Conservation (phyloP, 345 rosid genomes). For the Eucalyptus urophylla region DNA sequence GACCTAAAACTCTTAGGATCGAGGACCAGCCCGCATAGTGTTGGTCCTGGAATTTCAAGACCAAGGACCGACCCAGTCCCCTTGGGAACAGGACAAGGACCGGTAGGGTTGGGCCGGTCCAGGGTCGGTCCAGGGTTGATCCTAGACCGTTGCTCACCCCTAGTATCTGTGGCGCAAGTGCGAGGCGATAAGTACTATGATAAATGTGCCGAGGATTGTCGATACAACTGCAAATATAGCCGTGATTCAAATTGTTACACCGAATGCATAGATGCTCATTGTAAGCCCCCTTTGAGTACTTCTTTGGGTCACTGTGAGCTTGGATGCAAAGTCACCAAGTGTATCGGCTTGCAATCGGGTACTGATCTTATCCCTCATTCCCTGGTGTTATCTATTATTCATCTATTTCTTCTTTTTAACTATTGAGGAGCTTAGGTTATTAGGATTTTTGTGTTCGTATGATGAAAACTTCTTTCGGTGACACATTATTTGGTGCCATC, state of each 20-base stretch:
- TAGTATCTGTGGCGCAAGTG: neutral
- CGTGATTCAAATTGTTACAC: neutral
- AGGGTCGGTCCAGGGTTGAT: no score
- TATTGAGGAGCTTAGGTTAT: no score
- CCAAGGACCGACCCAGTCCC: no score
- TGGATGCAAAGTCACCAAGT: neutral
- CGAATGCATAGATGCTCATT: neutral
- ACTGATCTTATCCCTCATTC: neutral
- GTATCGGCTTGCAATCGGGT: neutral
- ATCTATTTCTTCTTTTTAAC: no score
- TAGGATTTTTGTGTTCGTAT: neutral
- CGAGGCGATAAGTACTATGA: neutral
- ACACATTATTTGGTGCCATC: neutral
- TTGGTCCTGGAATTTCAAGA: no score
- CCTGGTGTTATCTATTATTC: neutral
- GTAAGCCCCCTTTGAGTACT: neutral
- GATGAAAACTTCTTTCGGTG: neutral
- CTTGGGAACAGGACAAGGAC: no score
- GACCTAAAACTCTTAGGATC: no score
- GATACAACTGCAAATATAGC: neutral
- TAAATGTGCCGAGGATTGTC: neutral
- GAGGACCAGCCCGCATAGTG: no score
- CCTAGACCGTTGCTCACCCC: no score
- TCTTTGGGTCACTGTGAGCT: neutral
- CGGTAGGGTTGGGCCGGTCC: no score